Evolutionary conservation across 108 stramenopile species (phyloP), one percentile per base, ranked within the genome.

Genomic region (Pelagomonas calceolata): DNA sequence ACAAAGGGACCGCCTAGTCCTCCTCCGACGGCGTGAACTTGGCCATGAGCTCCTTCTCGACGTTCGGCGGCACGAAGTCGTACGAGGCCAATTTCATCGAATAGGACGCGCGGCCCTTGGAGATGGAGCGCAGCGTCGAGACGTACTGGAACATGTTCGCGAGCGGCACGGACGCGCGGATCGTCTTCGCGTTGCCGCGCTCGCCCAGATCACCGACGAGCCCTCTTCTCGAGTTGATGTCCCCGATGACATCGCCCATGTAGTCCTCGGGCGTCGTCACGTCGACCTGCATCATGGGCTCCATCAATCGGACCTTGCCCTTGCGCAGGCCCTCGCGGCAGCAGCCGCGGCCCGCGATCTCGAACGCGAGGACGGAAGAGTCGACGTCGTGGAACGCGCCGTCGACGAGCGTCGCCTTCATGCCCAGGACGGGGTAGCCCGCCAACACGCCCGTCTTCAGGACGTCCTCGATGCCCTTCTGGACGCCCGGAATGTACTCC

Each of bases 111-210:
- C 97, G 94, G 69, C 95, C 96, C 90, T 95, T 98, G 67, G 84
- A 85, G 86, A 95, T 90, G 34, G 91, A 91, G 68, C 97, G 88
- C 45, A 98, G 83, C 66, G 90, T 92, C 32, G 92, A 92, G 0
- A 95, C 95, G 76, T 98, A 98, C 78, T 95, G 91, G 87, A 98
- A 98, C 97, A 98, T 98, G 77, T 94, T 96, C 32, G 97, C 95
- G 43, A 98, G 76, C 32, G 97, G 97, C 44, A 98, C 97, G 70
- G 83, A 72, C 17, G 95, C 95, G 44, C 86, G 85, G 68, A 98
- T 89, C 30, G 93, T 93, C 89, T 95, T 94, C 70, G 88, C 75
- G 69, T 94, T 93, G 69, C 94, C 94, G 70, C 97, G 84, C 80
- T 96, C 95, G 34, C 93, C 93, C 34, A 98, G 84, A 66, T 96